Conservation (phyloP, 306 rosid species). For the Crotalaria pallida region DNA sequence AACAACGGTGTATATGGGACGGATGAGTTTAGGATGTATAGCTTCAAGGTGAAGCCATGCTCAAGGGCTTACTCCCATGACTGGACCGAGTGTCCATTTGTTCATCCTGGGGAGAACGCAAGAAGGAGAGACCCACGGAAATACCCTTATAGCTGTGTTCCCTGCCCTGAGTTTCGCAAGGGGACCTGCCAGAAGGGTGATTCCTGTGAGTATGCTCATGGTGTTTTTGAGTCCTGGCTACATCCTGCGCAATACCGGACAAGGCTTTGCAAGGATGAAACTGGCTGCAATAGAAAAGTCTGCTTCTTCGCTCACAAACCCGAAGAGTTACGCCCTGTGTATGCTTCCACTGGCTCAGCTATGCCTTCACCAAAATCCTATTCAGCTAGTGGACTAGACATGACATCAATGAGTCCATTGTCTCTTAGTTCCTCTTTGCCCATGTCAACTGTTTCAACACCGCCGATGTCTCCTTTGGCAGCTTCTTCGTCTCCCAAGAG, state of each 20-base stretch:
- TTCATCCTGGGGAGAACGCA: constrained; percentile 98
- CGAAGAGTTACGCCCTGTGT: constrained; percentile 87
- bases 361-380: constrained; percentile 91
- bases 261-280: constrained; percentile 96
- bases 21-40: constrained; percentile 92
- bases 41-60: constrained; percentile 98
- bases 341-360: constrained; percentile 93
- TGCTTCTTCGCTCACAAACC: constrained; percentile 97
- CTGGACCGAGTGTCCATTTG: constrained; percentile 99
- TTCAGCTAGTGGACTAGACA: constrained; percentile 45
- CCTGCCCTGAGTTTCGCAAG: constrained; percentile 96
- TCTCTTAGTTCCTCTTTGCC: constrained; percentile 73
- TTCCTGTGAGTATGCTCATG: constrained; percentile 93
- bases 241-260: constrained; percentile 98
- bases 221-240: constrained; percentile 98
- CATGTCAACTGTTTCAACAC: constrained; percentile 71
- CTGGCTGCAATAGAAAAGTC: constrained; percentile 80
- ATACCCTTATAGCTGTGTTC: constrained; percentile 96
- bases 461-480: constrained; percentile 89
- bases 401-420: constrained; percentile 71
- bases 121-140: constrained; percentile 97
- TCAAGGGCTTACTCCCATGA: constrained; percentile 98
- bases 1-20: constrained; percentile 84
- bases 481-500: constrained; percentile 78
- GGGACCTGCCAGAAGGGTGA: constrained; percentile 88